Evolutionary conservation across 345 rosid genomes (phyloP), one percentile per base, ranked within the genome.

Genomic region (Melastoma malabathricum): DNA sequence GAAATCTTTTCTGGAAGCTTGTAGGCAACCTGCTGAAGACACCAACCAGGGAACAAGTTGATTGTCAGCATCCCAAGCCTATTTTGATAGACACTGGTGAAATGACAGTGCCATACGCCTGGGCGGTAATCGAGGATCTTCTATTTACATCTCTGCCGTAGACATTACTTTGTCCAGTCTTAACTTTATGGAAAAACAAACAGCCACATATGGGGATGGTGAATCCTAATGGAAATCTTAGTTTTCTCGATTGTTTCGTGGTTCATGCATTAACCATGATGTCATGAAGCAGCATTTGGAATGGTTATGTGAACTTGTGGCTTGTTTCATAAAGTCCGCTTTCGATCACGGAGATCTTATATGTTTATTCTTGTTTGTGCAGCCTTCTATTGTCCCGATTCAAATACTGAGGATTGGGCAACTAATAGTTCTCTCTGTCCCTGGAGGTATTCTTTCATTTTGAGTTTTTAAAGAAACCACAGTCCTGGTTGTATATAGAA

Each of bases 361-460:
- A 29, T 29, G 58, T 62, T 10, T 56, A n/a, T 66, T 12, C 16
- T 73, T 47, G 46, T 62, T 56, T 64, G 39, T 72, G 69, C 95
- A 93, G 95, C 97, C 99, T 54, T 76, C 99, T 56, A 68, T 92
- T 61, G 95, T 92, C 82, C 96, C 97, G 18, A 48, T 92, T 65
- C 97, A 92, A 69, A 76, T 92, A 55, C 64, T 92, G 59, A 83
- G 78, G 47, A 63, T 92, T n/a, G 99, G 97, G 52, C 84, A 88
- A 72, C 80, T 92, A 56, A 78, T 85, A 70, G 81, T 92, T 75
- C 97, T 92, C 54, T 59, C 79, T 43, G 99, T 83, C 62, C 99
- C 99, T 61, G 89, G 83, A 84, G 98, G 97, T 88, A 88, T 39
- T 57, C 31, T 48, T 27, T 48, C 13, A 17, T 3, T 44, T 31